Evolutionary conservation across 2,329 filamentous ascomycete species (phyloP), one percentile per base, ranked within the genome.

Genomic region (Penicillium frequentans): DNA sequence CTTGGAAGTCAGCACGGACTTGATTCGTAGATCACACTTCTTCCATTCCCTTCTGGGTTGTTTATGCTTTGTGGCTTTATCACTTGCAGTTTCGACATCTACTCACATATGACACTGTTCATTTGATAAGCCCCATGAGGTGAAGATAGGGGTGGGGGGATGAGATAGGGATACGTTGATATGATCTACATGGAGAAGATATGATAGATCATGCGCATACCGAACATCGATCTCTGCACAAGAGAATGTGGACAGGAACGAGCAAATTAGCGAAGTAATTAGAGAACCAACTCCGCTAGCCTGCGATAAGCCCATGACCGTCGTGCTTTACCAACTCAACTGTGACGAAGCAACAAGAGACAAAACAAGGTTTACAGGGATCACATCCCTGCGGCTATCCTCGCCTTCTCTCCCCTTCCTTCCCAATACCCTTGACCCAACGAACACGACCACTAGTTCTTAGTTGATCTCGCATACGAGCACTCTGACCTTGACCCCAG

Each of bases 11-110:
- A 52, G 37, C 49, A 52, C 37, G n/a, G 37, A 52, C 27, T 26
- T 21, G 14, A 43, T 21, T 43, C 19, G 39, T 42, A 13, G 39
- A 42, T 42, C 39, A 21, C 19, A 31, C 29, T 8, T 31, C 19
- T 49, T 31, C 19, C 21, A 49, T 16, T 31, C 46, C n/a, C 31
- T 51, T 51, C 24, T 51, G 21, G 26, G 42, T 21, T 21, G 42
- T n/a, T 37, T 47, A 37, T 24, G 42, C 27, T 42, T 33, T 46
- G 49, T 48, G 49, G 54, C 54, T 44, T 42, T 27, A 56, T 56
- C 39, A 52, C 53, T 49, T 55, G 53, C 53, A 55, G 29, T 51
- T 39, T 27, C 33, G 7, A 23, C 29, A 14, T 37, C 19, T 26
- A 35, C 39, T 13, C 39, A 42, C 47, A 49, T 49, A 49, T 49